Evolutionary conservation across 1,139 yeast genomes (phyloP), one percentile per base, ranked within the genome.

Genomic region (Nakaseomyces uthaithaninus): DNA sequence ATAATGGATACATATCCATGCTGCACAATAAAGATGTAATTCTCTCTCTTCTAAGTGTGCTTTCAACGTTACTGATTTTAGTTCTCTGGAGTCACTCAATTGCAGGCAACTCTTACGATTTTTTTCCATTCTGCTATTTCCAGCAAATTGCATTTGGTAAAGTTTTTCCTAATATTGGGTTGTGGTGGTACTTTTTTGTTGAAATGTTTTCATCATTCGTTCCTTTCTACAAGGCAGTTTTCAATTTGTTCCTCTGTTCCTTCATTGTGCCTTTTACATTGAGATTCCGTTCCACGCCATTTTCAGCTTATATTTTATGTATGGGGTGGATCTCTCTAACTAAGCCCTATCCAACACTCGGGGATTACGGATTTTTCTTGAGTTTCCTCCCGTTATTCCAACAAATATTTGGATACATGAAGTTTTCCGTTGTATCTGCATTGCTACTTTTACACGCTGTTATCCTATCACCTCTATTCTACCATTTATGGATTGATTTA

Each of bases 111-210:
- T 12, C 18, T 17, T 31, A 19, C 12, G 18, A 12, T 4, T 31
- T 19, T 7, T n/a, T 31, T n/a, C 16, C 25, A 19, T 19, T 20
- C 24, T 31, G 35, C 17, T 31, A 31, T 20, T 19, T 31, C 17
- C 35, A 31, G 12, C 25, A 31, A 8, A 54, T 86, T 6, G 64
- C 69, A 25, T 80, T 84, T 52, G 70, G 71, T 37, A 86, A 85
- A 47, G 75, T 86, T 7, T 50, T 51, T 18, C 64, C 64, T 11
- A 87, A 87, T 60, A 64, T 91, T 48, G 98, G 98, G 0, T 68
- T 91, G 28, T 91, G 99, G 99, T 91, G 99, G 99, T 91, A 91
- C 65, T 77, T 89, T 52, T 91, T 91, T 67, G 82, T 93, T 22
- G 98, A 91, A 60, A 84, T 91, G 79, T 91, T 91, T 64, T 93